Evolutionary conservation across 176 grass and related monocot genomes (phyloP), one percentile per base, ranked within the genome.

Genomic region (sorghum (Sorghum bicolor)): DNA sequence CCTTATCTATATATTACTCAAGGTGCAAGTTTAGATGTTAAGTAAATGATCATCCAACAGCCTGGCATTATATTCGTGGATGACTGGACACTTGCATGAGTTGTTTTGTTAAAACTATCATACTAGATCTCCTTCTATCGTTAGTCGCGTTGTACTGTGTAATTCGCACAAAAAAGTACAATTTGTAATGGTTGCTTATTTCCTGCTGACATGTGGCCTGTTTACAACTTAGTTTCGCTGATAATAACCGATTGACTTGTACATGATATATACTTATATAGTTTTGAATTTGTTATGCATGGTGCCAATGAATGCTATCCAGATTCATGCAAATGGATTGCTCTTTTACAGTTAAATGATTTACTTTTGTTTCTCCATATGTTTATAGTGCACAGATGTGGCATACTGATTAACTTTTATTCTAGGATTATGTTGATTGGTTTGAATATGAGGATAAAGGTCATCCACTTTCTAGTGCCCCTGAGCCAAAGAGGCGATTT

Each of bases 401-500:
- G 43, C 40, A 5, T 33, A 33, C 26, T 83, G 43, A 84, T 48
- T 79, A 68, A 47, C 28, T 80, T 74, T 39, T 33, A 64, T 86
- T 55, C 40, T 76, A 99, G 97, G 92, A 94, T 80, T 96, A 96
- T 91, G 93, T 94, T 43, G 97, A 99, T 87, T 99, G 97, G 97
- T 99, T 96, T 82, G 91, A 90, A 83, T 94, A 93, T 67, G 97
- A 96, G 31, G 95, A 89, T 76, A 97, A 93, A 88, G 97, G 93
- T 34, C 89, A 96, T 82, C 97, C 97, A 22, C 97, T 99, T 88
- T 99, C 97, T 70, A 99, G 82, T 87, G 93, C 97, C 64, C 97
- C 97, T 47, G 97, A 99, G 81, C 97, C 97, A 57, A 99, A 99
- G 87, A 94, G 97, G 61, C 91, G 97, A 70, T 99, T 99, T 77